Evolutionary conservation across 768 basidiomycete genomes (phyloP).

Genomic region (Termitomyces sp.): DNA sequence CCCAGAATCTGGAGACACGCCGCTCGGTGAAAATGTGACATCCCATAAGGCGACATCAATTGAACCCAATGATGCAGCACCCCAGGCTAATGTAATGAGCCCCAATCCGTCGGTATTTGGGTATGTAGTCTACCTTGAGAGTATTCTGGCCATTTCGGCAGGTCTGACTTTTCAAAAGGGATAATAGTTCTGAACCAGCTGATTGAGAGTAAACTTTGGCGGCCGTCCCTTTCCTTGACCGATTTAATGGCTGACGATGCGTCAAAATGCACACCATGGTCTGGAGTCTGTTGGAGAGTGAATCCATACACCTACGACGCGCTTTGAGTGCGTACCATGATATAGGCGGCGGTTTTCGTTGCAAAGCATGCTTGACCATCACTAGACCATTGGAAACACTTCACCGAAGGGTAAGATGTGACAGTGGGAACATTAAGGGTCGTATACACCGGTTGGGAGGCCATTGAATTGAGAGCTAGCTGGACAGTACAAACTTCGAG

Average conservation of each 20-base stretch:
- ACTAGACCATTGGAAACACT: conserved; percentile 64
- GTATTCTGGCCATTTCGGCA: conserved; percentile 41
- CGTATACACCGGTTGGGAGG: conserved; percentile 31
- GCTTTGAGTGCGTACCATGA: conserved; percentile 44
- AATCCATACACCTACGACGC: not conserved
- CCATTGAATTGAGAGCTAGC: not conserved
- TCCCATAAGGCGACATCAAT: conserved; percentile 59
- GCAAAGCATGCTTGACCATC: conserved; percentile 68
- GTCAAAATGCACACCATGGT: conserved; percentile 66
- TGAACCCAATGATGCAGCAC: conserved; percentile 61
- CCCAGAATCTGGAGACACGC: conserved; percentile 56
- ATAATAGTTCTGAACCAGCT: conserved; percentile 76
- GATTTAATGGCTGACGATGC: conserved; percentile 44
- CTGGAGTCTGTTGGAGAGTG: conserved; percentile 53
- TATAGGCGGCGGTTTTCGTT: conserved; percentile 62
- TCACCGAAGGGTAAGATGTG: conserved; percentile 50
- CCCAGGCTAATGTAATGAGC: conserved; percentile 51
- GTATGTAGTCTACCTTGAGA: conserved; percentile 34
- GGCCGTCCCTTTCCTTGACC: conserved; percentile 21
- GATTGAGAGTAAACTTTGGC: conserved; percentile 29
- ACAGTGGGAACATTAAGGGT: conserved; percentile 55
- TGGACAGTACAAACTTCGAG: conserved; percentile 11
- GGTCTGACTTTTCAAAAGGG: conserved; percentile 42
- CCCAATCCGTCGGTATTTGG: not conserved
- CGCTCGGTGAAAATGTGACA: conserved; percentile 64